Evolutionary conservation across 306 rosid genomes (phyloP).

Genomic region (Prinsepia uniflora): DNA sequence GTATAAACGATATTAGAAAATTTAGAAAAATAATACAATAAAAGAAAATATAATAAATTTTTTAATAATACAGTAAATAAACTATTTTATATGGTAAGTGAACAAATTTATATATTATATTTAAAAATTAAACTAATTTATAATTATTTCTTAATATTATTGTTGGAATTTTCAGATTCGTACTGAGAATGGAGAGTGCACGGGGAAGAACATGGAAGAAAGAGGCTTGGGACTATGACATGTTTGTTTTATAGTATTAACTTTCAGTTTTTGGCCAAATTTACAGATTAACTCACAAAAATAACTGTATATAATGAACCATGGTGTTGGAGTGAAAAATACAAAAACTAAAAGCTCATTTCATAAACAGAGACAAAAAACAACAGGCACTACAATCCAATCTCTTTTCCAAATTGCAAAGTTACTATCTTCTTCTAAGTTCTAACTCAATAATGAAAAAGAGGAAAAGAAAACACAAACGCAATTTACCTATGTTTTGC

Average conservation of each 20-base stretch:
- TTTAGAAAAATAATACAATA: too few relatives aligned
- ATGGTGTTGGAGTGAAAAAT: neutral
- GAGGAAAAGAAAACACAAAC: conserved; percentile 5
- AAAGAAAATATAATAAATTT: too few relatives aligned
- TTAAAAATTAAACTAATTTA: too few relatives aligned
- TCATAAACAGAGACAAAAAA: conserved; percentile 30
- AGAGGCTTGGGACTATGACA: neutral
- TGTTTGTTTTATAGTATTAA: neutral
- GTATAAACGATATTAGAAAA: too few relatives aligned
- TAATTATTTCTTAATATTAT: too few relatives aligned
- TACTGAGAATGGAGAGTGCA: neutral
- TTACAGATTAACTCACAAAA: neutral
- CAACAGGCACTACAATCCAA: conserved; percentile 30
- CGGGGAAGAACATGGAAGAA: neutral
- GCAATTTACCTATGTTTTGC: conserved; percentile 15
- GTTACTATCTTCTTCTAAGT: conserved; percentile 40
- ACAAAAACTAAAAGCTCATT: conserved; percentile 25
- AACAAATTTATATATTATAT: too few relatives aligned
- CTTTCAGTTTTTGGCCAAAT: neutral
- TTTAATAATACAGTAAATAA: too few relatives aligned
- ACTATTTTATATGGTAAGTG: too few relatives aligned
- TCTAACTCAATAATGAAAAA: conserved; percentile 1
- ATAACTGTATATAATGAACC: neutral
- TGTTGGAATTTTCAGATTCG: neutral
- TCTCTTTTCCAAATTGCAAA: conserved; percentile 18